A percentile compares a stretch with the other conserved stretches of the same genome.
Evolutionary conservation across 2,329 filamentous ascomycete species (phyloP).

Genomic region (Nigrospora sphaerica): DNA sequence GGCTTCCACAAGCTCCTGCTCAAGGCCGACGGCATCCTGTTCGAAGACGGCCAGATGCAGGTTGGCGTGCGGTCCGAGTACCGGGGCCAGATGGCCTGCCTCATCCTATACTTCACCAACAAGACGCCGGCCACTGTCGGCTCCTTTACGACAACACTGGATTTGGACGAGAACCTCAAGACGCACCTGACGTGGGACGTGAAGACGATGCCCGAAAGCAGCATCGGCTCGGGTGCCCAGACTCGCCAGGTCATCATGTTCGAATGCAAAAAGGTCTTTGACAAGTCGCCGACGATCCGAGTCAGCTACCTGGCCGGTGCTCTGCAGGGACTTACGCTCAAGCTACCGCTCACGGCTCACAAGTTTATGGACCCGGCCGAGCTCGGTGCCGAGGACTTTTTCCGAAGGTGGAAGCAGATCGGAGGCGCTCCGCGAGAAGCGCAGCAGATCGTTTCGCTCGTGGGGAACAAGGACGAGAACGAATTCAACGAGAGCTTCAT

Average conservation of each 20-base stretch:
- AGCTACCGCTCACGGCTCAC: conserved; percentile 80
- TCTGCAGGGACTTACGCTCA: conserved; percentile 84
- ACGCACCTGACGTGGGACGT: conserved; percentile 72
- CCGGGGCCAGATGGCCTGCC: conserved; percentile 85
- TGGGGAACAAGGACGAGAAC: conserved; percentile 43
- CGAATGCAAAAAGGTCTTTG: conserved; percentile 75
- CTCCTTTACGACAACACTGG: conserved; percentile 90
- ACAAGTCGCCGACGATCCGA: conserved; percentile 80
- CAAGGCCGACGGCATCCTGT: conserved; percentile 76
- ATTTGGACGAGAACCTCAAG: conserved; percentile 65
- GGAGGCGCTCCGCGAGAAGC: conserved; percentile 81
- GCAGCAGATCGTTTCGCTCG: conserved; percentile 75
- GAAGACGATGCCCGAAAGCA: conserved; percentile 81
- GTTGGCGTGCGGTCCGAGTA: conserved; percentile 91
- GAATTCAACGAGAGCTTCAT: conserved; percentile 68
- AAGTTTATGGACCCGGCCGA: conserved; percentile 96
- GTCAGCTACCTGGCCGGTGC: conserved; percentile 93
- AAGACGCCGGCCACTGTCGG: conserved; percentile 79
- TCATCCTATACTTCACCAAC: conserved; percentile 95
- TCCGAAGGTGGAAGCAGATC: conserved; percentile 99
- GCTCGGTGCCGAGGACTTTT: conserved; percentile 85
- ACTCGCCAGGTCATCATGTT: conserved; percentile 94
- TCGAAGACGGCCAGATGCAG: conserved; percentile 92
- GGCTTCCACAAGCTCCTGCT: conserved; percentile 82
- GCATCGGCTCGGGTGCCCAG: conserved; percentile 66